Conservation (phyloP, 352 stramenopile species). For the Phytophthora pinifolia region DNA sequence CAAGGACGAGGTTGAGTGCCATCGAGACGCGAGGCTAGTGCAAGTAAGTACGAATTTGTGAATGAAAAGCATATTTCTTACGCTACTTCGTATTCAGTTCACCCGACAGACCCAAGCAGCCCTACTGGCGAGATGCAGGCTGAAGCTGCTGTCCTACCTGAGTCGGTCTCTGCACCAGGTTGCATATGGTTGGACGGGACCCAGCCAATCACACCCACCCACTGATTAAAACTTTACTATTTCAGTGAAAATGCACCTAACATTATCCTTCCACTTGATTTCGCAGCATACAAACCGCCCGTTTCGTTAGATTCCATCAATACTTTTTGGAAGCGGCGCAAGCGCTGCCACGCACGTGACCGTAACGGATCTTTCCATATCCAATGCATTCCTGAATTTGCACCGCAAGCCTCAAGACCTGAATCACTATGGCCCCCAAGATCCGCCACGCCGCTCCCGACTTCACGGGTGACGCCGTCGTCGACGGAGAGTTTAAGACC, state of each 20-base stretch:
- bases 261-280: neutral
- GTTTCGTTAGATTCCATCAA: conserved; percentile 3
- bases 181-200: conserved; percentile 9
- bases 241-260: neutral
- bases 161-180: conserved; percentile 7
- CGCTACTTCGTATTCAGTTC: too few species aligned
- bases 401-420: conserved; percentile 6
- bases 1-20: neutral
- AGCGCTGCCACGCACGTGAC: conserved; percentile 6
- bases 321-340: neutral
- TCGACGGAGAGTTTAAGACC: conserved; percentile 83
- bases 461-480: conserved; percentile 76
- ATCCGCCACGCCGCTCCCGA: conserved; percentile 65
- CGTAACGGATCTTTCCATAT: conserved; percentile 11
- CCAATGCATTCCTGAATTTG: conserved; percentile 14
- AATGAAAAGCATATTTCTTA: too few species aligned
- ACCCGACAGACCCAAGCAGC: conserved; percentile 2
- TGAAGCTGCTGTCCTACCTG: conserved; percentile 22
- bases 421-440: conserved; percentile 46
- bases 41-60: too few species aligned
- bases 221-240: too few species aligned
- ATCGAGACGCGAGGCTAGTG: too few species aligned
- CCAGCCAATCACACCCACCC: too few species aligned
- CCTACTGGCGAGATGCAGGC: conserved; percentile 16
- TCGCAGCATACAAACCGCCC: neutral